Conservation (phyloP, 2,329 filamentous ascomycete species). For the Clarireedia homoeocarpa region DNA sequence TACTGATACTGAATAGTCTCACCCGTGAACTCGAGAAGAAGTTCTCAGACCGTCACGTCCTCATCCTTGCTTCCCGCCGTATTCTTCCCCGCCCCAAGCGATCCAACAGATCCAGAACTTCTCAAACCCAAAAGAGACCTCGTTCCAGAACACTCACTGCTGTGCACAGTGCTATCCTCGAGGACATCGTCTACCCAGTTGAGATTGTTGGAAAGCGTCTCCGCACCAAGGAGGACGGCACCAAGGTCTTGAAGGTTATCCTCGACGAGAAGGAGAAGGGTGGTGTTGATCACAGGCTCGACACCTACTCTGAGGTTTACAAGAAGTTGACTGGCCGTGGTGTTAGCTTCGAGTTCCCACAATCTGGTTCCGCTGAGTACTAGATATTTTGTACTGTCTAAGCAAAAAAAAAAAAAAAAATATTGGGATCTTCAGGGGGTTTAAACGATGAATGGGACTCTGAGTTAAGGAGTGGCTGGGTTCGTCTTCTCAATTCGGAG, state of each 20-base stretch:
- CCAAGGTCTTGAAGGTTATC: slow-evolving; percentile 97
- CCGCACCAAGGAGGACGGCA: slow-evolving; percentile 97
- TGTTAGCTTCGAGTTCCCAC: slow-evolving; percentile 98
- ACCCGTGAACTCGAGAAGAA: slow-evolving; percentile 99
- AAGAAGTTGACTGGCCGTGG: slow-evolving; percentile 92
- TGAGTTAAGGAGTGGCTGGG: neutral
- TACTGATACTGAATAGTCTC: slow-evolving; percentile 50
- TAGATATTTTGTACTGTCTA: slow-evolving; percentile 42
- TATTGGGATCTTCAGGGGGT: slow-evolving; percentile 2
- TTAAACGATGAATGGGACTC: neutral
- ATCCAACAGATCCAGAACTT: slow-evolving; percentile 91
- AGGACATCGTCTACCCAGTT: slow-evolving; percentile 97
- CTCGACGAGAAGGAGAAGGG: slow-evolving; percentile 99
- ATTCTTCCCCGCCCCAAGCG: slow-evolving; percentile 98
- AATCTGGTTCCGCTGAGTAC: slow-evolving; percentile 70
- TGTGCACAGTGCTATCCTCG: slow-evolving; percentile 96
- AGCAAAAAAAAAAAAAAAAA: neutral
- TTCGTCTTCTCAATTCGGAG: neutral
- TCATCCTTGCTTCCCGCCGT: slow-evolving; percentile 97
- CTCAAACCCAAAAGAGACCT: slow-evolving; percentile 97
- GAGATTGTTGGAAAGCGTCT: slow-evolving; percentile 99
- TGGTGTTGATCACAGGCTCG: slow-evolving; percentile 97
- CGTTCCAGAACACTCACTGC: slow-evolving; percentile 96
- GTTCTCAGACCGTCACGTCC: slow-evolving; percentile 99
- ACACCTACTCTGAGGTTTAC: slow-evolving; percentile 99